Evolutionary conservation across 352 stramenopile genomes (phyloP).

Genomic region (Phytophthora sp.): DNA sequence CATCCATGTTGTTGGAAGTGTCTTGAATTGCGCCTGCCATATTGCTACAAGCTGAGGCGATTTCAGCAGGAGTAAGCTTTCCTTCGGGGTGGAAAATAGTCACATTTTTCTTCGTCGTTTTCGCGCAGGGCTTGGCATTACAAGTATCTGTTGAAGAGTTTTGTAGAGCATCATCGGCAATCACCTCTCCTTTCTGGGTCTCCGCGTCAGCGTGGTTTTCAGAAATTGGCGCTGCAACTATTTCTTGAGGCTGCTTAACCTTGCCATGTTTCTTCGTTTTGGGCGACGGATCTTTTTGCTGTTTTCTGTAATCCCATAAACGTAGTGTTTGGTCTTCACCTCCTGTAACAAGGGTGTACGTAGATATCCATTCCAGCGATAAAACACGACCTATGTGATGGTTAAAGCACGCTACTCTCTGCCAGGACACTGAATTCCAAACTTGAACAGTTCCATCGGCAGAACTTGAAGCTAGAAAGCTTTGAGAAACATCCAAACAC

Average conservation of each 20-base stretch:
- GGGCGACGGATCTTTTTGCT: constrained; percentile 14
- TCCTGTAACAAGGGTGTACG: constrained; percentile 50
- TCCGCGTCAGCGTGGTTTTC: background rate
- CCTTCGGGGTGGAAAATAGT: constrained; percentile 34
- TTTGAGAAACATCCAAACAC: constrained; percentile 8
- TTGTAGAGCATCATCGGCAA: background rate
- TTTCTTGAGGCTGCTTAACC: constrained; percentile 30
- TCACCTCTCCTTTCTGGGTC: background rate
- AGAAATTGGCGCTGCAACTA: background rate
- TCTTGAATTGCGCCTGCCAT: no score
- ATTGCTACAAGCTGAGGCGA: constrained; percentile 22
- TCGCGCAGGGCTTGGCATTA: background rate
- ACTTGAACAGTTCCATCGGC: constrained; percentile 62
- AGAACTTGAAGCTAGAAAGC: constrained; percentile 56
- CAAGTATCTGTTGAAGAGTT: background rate
- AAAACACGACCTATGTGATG: constrained; percentile 63
- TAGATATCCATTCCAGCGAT: constrained; percentile 59
- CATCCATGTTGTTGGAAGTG: no score
- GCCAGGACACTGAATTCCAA: constrained; percentile 41
- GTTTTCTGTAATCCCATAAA: constrained; percentile 57
- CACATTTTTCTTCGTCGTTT: constrained; percentile 34
- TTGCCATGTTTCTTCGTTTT: constrained; percentile 33
- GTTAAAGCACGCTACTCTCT: constrained; percentile 40
- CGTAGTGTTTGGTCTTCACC: constrained; percentile 77
- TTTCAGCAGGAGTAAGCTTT: constrained; percentile 18